Evolutionary conservation across 441 rosid genomes (phyloP), one percentile per base, ranked within the genome.

Genomic region (Gossypium lobatum): DNA sequence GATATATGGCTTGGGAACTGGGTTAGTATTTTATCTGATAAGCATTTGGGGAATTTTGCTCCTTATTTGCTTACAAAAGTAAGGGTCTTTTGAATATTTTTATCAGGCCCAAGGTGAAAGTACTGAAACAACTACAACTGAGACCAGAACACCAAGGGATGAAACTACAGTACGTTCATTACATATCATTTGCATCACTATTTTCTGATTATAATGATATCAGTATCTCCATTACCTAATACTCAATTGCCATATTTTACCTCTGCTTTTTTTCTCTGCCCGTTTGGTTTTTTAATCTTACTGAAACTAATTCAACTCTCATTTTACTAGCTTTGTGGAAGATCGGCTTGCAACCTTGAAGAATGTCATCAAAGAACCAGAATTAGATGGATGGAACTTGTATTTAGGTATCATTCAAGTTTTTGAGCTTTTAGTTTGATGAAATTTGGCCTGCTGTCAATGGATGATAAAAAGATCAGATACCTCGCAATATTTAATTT

Each of bases 281-380:
- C 25, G 2, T 9, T 39, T 45, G 25, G 6, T 11, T 46, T 57
- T 37, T 74, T 20, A 64, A 61, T 31, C 31, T 63, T 64, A 3
- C 75, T 64, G 65, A 75, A 76, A 57, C 34, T 74, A 23, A 21
- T 71, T 58, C 55, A 13, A 74, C 48, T 72, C 17, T 28, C 37
- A 13, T 67, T 64, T 76, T 71, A 52, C 70, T 86, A 91, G 97
- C 85, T 95, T 93, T 64, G 96, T 93, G 78, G 99, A 95, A 86
- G 99, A 95, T 75, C 87, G 96, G 67, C 95, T 91, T 64, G 93
- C 92, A 54, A 93, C 96, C 5, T 82, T 93, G 63, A 95, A 88
- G 91, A 95, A 93, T 81, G 93, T 91, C 76, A 95, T 90, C 72
- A 90, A 87, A 79, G 96, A 91, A 74, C 91, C 96, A 71, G 88